These are phyloP conservation scores for Blastomyces gilchristii DNA, from an alignment of 2,329 filamentous ascomycete genomes.

Conservation along the genomic window DNA sequence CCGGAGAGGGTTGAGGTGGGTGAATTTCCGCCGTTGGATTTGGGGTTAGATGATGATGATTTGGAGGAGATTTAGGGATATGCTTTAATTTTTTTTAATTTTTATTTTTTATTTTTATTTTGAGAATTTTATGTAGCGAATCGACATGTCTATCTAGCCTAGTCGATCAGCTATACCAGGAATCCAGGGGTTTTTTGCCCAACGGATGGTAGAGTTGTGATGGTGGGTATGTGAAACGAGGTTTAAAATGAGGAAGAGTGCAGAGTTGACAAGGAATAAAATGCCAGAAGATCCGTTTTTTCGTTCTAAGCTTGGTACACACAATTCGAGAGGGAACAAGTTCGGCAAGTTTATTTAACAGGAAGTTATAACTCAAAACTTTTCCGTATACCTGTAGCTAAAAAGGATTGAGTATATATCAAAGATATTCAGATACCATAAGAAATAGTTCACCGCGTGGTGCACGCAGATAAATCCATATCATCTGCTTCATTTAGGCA, in stretches of 20 bases:
- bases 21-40: slow-evolving; percentile 43
- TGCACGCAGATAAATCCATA: neutral
- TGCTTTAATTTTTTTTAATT: no score
- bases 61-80: slow-evolving; percentile 45
- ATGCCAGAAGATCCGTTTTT: neutral
- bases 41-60: slow-evolving; percentile 44
- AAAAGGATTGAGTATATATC: neutral
- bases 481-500: slow-evolving; percentile 2
- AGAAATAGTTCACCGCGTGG: neutral
- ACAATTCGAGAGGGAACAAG: neutral
- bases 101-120: neutral
- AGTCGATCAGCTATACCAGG: neutral
- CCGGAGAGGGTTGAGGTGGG: slow-evolving; percentile 54
- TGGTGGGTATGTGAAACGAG: neutral
- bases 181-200: neutral
- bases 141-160: neutral
- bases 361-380: neutral
- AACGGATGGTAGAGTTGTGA: neutral
- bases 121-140: neutral
- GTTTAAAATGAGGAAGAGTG: neutral
- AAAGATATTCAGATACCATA: neutral
- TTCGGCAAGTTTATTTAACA: neutral
- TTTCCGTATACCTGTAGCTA: neutral
- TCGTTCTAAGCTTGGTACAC: neutral
- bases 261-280: neutral